Conservation (phyloP, 129 eudicot species). For the Solidago caesia region DNA sequence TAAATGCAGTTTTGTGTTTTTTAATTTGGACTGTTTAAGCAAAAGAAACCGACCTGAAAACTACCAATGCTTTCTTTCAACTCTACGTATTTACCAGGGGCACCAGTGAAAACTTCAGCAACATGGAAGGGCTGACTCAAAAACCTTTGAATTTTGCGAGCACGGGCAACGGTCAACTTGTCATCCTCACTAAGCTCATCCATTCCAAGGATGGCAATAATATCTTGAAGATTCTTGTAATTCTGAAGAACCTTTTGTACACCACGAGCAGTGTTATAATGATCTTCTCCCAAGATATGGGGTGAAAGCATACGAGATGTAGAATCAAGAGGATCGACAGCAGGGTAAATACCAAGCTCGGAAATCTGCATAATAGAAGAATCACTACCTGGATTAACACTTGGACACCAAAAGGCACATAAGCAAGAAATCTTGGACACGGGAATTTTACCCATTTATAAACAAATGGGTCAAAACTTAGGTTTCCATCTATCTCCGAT, state of each 20-base stretch:
- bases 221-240: constrained; percentile 51
- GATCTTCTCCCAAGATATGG: constrained; percentile 47
- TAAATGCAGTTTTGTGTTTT: background rate
- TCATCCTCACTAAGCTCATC: constrained; percentile 53
- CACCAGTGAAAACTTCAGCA: constrained; percentile 49
- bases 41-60: constrained; percentile 36
- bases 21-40: background rate
- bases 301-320: constrained; percentile 48
- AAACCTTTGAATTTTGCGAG: constrained; percentile 43
- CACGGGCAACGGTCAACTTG: constrained; percentile 48
- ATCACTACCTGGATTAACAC: background rate
- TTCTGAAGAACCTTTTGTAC: constrained; percentile 49
- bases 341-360: constrained; percentile 51
- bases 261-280: constrained; percentile 48
- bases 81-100: constrained; percentile 49
- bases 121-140: constrained; percentile 49
- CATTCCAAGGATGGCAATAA: constrained; percentile 50
- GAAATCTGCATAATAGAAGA: constrained; percentile 30
- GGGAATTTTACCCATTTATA: background rate
- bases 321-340: constrained; percentile 44
- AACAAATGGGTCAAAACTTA: background rate
- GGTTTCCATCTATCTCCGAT: too few relatives aligned
- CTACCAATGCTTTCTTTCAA: constrained; percentile 43
- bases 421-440: background rate
- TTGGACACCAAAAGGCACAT: background rate